Conservation (phyloP, 2,329 filamentous ascomycete species). For the Hypoxylon sp. region DNA sequence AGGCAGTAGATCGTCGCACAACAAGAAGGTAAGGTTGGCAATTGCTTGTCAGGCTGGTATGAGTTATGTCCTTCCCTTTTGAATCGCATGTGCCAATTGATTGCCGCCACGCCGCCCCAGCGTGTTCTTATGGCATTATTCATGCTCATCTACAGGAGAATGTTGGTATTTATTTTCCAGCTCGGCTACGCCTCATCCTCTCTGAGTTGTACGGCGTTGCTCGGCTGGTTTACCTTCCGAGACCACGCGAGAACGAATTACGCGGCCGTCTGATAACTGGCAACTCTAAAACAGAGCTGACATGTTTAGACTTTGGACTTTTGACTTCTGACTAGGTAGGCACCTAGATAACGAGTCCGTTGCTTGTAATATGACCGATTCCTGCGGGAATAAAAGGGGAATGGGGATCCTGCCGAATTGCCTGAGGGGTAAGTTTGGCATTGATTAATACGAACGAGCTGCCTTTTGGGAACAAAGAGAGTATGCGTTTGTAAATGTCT, state of each 20-base stretch:
- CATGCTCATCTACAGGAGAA: slow-evolving; percentile 7
- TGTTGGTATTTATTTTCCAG: neutral
- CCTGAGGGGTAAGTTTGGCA: slow-evolving; percentile 13
- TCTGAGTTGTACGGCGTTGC: slow-evolving; percentile 2
- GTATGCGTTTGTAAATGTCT: neutral
- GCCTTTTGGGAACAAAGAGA: neutral
- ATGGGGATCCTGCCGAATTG: slow-evolving; percentile 9
- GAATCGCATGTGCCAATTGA: neutral
- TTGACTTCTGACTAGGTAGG: slow-evolving; percentile 18
- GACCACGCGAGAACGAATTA: slow-evolving; percentile 21
- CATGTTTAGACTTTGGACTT: slow-evolving; percentile 7
- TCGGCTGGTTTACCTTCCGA: slow-evolving; percentile 15
- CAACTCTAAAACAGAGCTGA: slow-evolving; percentile 20
- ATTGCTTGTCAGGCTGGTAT: neutral
- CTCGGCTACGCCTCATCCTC: slow-evolving; percentile 28
- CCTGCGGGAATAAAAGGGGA: slow-evolving; percentile 7
- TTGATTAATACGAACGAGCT: slow-evolving; percentile 14
- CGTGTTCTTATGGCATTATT: neutral
- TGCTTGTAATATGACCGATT: neutral
- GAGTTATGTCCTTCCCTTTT: neutral
- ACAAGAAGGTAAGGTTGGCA: neutral
- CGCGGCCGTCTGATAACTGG: slow-evolving; percentile 20
- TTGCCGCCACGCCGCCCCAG: slow-evolving; percentile 11
- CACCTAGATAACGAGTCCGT: neutral
- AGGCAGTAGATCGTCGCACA: neutral